Percentiles rank a stretch among this genome's conserved stretches.
Conservation (phyloP, 345 rosid genomes). For the Combretum micranthum region DNA sequence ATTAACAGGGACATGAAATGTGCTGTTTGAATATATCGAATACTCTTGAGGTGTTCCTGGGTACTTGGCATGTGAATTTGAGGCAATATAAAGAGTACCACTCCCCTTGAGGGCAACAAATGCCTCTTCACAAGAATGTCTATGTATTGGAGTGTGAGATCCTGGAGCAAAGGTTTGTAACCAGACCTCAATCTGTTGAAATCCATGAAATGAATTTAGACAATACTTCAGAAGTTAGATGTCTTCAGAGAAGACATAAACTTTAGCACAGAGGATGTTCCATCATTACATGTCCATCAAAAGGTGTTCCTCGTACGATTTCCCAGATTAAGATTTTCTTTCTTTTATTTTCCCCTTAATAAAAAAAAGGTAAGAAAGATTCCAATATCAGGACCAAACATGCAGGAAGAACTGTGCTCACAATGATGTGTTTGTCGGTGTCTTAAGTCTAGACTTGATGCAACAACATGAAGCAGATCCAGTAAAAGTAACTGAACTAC, state of each 20-base stretch:
- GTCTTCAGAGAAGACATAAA: not conserved
- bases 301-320: too few species aligned
- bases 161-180: slow-evolving; percentile 88
- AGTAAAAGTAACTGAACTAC: too few species aligned
- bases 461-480: too few species aligned
- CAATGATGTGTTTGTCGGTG: too few species aligned
- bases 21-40: slow-evolving; percentile 61
- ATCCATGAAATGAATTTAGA: not conserved
- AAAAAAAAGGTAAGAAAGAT: too few species aligned
- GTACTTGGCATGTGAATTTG: slow-evolving; percentile 46
- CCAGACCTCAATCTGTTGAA: slow-evolving; percentile 76
- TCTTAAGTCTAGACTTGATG: too few species aligned
- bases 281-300: too few species aligned
- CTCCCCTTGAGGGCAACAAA: slow-evolving; percentile 67
- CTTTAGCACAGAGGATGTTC: not conserved
- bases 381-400: too few species aligned
- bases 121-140: slow-evolving; percentile 94
- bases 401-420: too few species aligned
- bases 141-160: slow-evolving; percentile 69
- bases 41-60: slow-evolving; percentile 77
- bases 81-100: slow-evolving; percentile 67
- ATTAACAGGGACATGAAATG: slow-evolving; percentile 71
- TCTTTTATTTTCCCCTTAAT: too few species aligned
- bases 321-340: too few species aligned
- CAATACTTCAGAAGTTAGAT: not conserved